A percentile compares a stretch with the other conserved stretches of the same genome.
These are phyloP conservation scores for Adansonia madagascariensis DNA, from an alignment of 441 rosid genomes.

Conservation along the genomic window DNA sequence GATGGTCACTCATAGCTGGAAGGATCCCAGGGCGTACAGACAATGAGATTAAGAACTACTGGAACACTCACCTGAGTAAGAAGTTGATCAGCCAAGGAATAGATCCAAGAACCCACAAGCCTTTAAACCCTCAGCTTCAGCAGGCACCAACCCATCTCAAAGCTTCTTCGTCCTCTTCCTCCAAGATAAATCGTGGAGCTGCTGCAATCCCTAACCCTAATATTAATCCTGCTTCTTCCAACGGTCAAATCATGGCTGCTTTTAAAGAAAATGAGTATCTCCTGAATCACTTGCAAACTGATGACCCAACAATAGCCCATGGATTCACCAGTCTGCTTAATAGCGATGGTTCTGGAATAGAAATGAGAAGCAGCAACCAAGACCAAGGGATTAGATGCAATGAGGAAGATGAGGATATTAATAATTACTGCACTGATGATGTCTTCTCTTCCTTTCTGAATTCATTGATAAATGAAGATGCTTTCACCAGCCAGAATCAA, in stretches of 20 bases:
- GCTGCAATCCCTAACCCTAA: neutral
- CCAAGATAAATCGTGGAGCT: slow-evolving; percentile 1
- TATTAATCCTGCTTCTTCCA: neutral
- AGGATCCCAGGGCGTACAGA: slow-evolving; percentile 28
- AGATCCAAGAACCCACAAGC: slow-evolving; percentile 31
- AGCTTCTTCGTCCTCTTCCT: slow-evolving; percentile 16
- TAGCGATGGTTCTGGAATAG: slow-evolving; percentile 10
- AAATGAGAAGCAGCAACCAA: slow-evolving; percentile 15
- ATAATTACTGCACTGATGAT: slow-evolving; percentile 23
- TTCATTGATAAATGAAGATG: slow-evolving; percentile 27
- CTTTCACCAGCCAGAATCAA: slow-evolving; percentile 13
- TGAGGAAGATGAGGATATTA: slow-evolving; percentile 22
- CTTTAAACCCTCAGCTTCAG: slow-evolving; percentile 16
- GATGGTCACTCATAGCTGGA: slow-evolving; percentile 28
- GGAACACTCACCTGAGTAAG: slow-evolving; percentile 32
- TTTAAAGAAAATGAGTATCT: neutral
- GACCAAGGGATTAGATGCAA: slow-evolving; percentile 16
- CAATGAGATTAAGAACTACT: slow-evolving; percentile 29
- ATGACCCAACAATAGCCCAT: neutral
- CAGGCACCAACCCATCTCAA: neutral
- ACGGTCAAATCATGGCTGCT: neutral
- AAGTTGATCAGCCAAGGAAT: slow-evolving; percentile 31
- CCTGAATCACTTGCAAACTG: neutral
- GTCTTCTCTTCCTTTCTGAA: slow-evolving; percentile 24
- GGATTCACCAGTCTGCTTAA: slow-evolving; percentile 21